Percentiles rank a stretch among this genome's conserved stretches.
phyloP scores from a whole-genome alignment of 139 green algal genomes.

The Tetraselmis striata region DNA sequence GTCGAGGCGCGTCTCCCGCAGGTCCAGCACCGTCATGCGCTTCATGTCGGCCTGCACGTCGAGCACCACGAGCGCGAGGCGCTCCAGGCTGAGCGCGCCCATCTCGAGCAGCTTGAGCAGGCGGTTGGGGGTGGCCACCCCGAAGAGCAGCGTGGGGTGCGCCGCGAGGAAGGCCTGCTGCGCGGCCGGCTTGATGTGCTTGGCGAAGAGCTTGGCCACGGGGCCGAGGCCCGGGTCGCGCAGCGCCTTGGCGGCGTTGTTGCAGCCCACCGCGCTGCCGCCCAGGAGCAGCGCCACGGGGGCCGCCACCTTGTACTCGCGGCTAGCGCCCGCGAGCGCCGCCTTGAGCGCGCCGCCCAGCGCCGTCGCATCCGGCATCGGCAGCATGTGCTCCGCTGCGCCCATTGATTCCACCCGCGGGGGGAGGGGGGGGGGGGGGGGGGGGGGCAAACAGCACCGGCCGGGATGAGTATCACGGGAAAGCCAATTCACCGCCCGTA shows the following conservation, averaged over 20 bases:
- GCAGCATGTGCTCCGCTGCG: neutral
- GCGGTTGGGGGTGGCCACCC: slow-evolving; percentile 38
- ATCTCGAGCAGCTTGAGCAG: slow-evolving; percentile 28
- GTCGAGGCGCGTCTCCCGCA: slow-evolving; percentile 33
- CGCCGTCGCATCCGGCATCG: neutral
- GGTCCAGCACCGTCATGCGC: slow-evolving; percentile 37
- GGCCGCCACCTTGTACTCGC: neutral
- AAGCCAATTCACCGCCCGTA: too few relatives aligned
- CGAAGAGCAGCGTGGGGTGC: slow-evolving; percentile 12
- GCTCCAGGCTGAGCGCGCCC: slow-evolving; percentile 24
- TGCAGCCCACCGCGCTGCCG: neutral
- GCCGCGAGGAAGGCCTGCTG: slow-evolving; percentile 25
- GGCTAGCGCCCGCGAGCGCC: neutral
- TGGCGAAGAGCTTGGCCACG: slow-evolving; percentile 51
- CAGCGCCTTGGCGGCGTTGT: neutral
- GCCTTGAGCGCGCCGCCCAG: neutral
- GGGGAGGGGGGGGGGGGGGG: too few relatives aligned
- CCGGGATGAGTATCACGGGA: too few relatives aligned
- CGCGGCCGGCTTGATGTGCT: slow-evolving; percentile 49
- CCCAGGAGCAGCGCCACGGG: neutral
- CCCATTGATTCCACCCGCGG: too few relatives aligned
- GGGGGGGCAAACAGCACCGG: too few relatives aligned
- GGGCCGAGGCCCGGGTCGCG: neutral
- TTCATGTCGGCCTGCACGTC: slow-evolving; percentile 41
- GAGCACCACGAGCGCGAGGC: slow-evolving; percentile 30